phyloP scores from a whole-genome alignment of 1,284 basidiomycete genomes.

The Pascua sp. region DNA sequence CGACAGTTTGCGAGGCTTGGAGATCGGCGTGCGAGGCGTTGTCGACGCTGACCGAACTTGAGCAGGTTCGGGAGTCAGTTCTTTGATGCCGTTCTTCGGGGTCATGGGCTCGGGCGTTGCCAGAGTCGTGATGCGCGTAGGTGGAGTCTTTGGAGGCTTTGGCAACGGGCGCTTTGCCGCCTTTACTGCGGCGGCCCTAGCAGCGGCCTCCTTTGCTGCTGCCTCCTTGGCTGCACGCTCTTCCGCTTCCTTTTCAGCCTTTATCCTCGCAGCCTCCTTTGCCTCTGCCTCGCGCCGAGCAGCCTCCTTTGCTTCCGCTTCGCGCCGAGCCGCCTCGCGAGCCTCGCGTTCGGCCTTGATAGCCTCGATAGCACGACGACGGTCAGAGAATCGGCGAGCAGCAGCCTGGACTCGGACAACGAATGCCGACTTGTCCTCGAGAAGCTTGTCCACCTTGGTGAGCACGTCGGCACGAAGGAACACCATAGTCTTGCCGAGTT shows the following conservation, averaged over 20 bases:
- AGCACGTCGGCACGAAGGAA: conserved; percentile 15
- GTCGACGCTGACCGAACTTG: too few species aligned
- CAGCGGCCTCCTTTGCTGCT: background rate
- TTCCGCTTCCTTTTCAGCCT: conserved; percentile 1
- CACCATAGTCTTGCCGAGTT: conserved; percentile 16
- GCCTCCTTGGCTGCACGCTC: background rate
- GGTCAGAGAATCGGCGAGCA: background rate
- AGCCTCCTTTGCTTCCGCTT: conserved; percentile 1
- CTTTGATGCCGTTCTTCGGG: background rate
- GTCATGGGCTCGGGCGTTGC: too few species aligned
- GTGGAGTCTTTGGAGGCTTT: too few species aligned
- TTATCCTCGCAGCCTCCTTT: background rate
- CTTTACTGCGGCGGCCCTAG: background rate
- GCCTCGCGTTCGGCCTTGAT: background rate
- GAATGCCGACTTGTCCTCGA: conserved; percentile 11
- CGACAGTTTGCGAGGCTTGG: too few species aligned
- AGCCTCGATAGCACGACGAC: background rate
- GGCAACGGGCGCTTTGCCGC: too few species aligned
- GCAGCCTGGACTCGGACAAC: conserved; percentile 9
- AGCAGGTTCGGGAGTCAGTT: too few species aligned
- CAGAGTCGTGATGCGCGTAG: too few species aligned
- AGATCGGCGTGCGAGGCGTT: too few species aligned
- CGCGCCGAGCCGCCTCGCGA: conserved; percentile 1
- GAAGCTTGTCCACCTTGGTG: conserved; percentile 11
- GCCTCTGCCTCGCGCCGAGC: background rate